Evolutionary conservation across 352 stramenopile species (phyloP).

Genomic region (Pythium phragmiticola): DNA sequence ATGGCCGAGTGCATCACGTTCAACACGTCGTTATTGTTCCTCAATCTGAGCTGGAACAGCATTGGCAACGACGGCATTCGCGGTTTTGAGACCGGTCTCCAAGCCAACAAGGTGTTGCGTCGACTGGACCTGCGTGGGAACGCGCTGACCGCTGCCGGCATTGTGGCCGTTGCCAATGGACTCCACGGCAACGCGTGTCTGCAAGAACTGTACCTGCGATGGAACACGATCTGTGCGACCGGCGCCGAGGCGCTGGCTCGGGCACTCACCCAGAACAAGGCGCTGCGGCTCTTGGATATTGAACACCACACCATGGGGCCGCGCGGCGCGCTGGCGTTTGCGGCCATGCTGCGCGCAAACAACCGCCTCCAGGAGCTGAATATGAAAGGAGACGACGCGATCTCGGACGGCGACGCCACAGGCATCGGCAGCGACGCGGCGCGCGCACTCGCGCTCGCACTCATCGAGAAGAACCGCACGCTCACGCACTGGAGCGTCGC

Average conservation of each 20-base stretch:
- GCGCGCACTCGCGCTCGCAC: conserved; percentile 38
- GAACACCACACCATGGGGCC: conserved; percentile 71
- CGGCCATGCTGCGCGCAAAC: conserved; percentile 59
- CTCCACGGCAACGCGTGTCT: conserved; percentile 55
- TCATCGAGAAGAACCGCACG: conserved; percentile 46
- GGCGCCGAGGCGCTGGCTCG: conserved; percentile 57
- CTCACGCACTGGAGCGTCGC: conserved; percentile 53
- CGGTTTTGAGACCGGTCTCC: conserved; percentile 43
- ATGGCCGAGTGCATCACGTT: conserved; percentile 59
- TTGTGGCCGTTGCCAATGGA: conserved; percentile 53
- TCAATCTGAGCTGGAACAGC: conserved; percentile 81
- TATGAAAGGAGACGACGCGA: conserved; percentile 60
- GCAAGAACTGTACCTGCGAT: conserved; percentile 66
- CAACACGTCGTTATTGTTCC: conserved; percentile 54
- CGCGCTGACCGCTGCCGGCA: conserved; percentile 41
- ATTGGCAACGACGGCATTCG: conserved; percentile 60
- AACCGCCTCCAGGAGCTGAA: conserved; percentile 54
- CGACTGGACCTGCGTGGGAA: conserved; percentile 77
- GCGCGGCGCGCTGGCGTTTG: conserved; percentile 54
- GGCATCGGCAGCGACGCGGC: conserved; percentile 56
- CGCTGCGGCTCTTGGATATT: conserved; percentile 61
- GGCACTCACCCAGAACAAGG: conserved; percentile 57
- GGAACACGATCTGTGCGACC: conserved; percentile 58
- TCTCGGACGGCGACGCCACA: conserved; percentile 39
- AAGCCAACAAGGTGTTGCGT: conserved; percentile 42